phyloP scores from a whole-genome alignment of 805 yeast species.

The Candida oleophila region DNA sequence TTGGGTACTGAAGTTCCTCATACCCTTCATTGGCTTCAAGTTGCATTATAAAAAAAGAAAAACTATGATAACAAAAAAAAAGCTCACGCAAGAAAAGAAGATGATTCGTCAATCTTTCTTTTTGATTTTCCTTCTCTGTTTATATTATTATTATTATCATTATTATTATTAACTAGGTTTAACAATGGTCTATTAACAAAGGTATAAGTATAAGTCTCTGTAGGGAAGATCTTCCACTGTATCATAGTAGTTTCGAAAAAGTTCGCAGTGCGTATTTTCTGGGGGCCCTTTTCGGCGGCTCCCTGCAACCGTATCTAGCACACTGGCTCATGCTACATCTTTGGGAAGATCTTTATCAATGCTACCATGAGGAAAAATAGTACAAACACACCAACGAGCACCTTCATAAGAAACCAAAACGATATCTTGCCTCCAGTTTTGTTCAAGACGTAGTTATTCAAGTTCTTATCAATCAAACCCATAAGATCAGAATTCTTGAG shows the following conservation, averaged over 20 bases:
- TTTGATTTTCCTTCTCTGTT: conserved; percentile 9
- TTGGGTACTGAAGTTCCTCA: neutral
- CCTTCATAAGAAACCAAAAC: conserved; percentile 36
- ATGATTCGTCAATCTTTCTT: conserved; percentile 2
- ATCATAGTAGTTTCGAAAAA: no score
- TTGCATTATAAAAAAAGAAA: neutral
- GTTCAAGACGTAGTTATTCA: conserved; percentile 35
- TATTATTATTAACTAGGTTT: no score
- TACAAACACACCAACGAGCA: conserved; percentile 22
- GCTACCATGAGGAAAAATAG: conserved; percentile 31
- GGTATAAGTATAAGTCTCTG: no score
- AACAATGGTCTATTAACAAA: no score
- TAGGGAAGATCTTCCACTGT: no score
- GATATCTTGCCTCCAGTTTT: conserved; percentile 42
- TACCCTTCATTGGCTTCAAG: neutral
- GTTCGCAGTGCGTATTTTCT: no score
- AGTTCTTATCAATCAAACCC: conserved; percentile 32
- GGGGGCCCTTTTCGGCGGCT: no score
- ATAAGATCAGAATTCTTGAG: conserved; percentile 28
- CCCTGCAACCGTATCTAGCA: no score
- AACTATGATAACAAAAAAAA: neutral
- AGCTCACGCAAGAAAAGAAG: neutral
- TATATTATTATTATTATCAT: no score
- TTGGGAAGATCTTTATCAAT: conserved; percentile 35
- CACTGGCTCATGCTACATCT: conserved; percentile 20